phyloP scores from a whole-genome alignment of 1,284 basidiomycete species.

The Puccinia horiana region DNA sequence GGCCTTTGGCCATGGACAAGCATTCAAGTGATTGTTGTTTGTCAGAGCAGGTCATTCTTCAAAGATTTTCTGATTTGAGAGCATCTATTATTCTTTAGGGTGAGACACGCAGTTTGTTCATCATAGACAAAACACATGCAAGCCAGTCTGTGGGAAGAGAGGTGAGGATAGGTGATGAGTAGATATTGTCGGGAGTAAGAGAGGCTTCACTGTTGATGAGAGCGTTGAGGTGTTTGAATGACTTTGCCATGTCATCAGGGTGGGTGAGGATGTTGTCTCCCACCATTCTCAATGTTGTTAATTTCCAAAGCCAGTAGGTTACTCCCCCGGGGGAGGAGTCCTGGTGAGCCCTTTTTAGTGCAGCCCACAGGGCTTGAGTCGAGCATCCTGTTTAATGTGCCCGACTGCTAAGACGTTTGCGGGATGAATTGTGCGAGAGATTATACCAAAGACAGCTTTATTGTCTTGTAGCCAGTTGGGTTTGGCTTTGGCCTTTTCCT shows the following conservation, averaged over 20 bases:
- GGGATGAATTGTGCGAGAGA: neutral
- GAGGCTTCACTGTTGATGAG: neutral
- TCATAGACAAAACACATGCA: neutral
- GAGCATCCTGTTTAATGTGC: neutral
- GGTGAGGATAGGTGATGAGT: neutral
- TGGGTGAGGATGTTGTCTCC: neutral
- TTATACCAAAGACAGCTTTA: neutral
- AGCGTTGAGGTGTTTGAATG: neutral
- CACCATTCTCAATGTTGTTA: neutral
- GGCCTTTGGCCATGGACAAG: too few relatives aligned
- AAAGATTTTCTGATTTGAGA: neutral
- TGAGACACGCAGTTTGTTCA: neutral
- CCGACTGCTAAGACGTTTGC: neutral
- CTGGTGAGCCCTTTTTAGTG: slow-evolving; percentile 9
- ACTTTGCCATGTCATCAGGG: neutral
- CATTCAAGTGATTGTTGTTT: neutral
- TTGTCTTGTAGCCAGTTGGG: neutral
- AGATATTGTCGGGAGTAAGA: slow-evolving; percentile 8
- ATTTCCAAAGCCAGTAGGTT: neutral
- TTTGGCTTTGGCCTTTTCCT: neutral
- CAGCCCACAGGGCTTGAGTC: neutral
- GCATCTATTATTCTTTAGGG: neutral
- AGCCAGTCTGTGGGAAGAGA: slow-evolving; percentile 16
- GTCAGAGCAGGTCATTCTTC: neutral
- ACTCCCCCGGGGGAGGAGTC: neutral